Evolutionary conservation across 2,329 filamentous ascomycete genomes (phyloP), one percentile per base, ranked within the genome.

Genomic region (Verticillium nonalfalfae): DNA sequence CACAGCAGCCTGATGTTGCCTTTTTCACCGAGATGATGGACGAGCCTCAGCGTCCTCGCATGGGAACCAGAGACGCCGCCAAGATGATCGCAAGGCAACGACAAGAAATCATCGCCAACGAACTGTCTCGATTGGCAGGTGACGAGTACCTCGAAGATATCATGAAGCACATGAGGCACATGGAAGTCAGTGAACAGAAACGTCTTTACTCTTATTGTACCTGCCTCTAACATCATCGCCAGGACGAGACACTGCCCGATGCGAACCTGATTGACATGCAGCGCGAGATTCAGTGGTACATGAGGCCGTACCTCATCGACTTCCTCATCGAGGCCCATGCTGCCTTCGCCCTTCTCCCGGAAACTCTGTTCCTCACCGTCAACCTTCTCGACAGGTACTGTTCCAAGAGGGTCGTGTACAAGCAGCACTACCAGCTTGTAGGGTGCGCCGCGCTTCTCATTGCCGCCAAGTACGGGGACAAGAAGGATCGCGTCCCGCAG

Each of bases 211-310:
- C 15, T 14, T 21, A 3, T 39, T 33, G 18, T 21, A 58, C 36
- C 31, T 36, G 15, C 34, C 35, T 26, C 56, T 36, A 40, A 68
- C 70, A 55, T 69, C 63, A 34, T 13, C 1, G 21, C 57, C 59
- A 85, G 84, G 85, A 89, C 71, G 90, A 96, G 77, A 98, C 95
- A 34, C 82, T 98, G 67, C 91, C 95, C 60, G 95, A 99, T 76
- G 94, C 96, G 74, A 94, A 94, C 75, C 93, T 96, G 39, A 99
- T 99, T 75, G 95, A 99, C 75, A 97, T 98, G 77, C 95, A 99
- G 78, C 93, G 93, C 67, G 95, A 99, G 83, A 98, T 99, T 66
- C 93, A 98, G 74, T 99, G 95, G 95, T 98, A 96, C 79, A 99
- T 99, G 95, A 84, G 95, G 70, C 95, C 95, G 0, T 98, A 97